Evolutionary conservation across 108 stramenopile genomes (phyloP).

Genomic region (Seminavis robusta): DNA sequence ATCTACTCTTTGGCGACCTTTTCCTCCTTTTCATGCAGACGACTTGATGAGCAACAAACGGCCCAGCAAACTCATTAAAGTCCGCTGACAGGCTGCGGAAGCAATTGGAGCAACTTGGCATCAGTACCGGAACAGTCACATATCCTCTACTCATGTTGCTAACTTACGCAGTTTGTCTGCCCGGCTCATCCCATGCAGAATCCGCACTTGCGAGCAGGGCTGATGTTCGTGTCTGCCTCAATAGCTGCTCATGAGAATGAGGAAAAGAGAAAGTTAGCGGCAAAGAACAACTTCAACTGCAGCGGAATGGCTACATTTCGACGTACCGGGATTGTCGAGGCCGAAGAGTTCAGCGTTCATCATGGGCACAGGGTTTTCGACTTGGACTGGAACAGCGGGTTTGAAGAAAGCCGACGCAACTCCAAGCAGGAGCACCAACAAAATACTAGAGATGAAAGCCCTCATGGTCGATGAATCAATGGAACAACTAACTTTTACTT

Average conservation of each 20-base stretch:
- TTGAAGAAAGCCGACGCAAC: constrained; percentile 24
- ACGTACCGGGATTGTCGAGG: constrained; percentile 47
- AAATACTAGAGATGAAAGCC: not conserved
- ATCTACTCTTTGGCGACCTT: not conserved
- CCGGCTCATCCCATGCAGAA: constrained; percentile 48
- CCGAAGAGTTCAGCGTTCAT: constrained; percentile 4
- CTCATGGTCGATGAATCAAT: not conserved
- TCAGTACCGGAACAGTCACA: too few relatives aligned
- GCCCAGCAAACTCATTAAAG: too few relatives aligned
- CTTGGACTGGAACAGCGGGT: constrained; percentile 26
- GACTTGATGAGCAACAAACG: too few relatives aligned
- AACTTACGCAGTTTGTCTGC: constrained; percentile 54
- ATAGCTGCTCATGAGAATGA: too few relatives aligned
- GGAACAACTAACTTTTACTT: too few relatives aligned
- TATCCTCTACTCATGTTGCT: not conserved
- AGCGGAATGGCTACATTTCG: too few relatives aligned
- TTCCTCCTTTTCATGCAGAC: not conserved
- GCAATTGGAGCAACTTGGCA: too few relatives aligned
- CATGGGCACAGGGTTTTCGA: not conserved
- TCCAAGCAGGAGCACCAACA: constrained; percentile 14
- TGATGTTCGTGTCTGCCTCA: constrained; percentile 34
- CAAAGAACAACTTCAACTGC: too few relatives aligned
- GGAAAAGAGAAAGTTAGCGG: too few relatives aligned
- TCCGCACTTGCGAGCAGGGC: constrained; percentile 51
- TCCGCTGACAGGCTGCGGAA: too few relatives aligned